Evolutionary conservation across 2,329 filamentous ascomycete genomes (phyloP).

Genomic region (Cyphellophora europaea): DNA sequence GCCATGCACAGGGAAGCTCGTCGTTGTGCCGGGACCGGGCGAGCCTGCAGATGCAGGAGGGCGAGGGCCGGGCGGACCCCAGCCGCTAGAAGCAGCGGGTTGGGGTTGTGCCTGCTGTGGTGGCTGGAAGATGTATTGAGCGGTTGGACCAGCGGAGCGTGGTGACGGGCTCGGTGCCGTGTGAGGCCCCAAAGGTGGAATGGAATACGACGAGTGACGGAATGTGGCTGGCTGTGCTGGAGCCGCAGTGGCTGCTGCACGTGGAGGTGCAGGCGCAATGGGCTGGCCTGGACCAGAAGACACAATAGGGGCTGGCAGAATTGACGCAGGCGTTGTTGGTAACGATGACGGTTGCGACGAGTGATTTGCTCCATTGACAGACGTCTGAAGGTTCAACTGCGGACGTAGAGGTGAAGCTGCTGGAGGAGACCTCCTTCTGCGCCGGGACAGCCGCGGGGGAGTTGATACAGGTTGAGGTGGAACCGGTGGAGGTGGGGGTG

Average conservation of each 20-base stretch:
- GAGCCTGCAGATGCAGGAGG: no score
- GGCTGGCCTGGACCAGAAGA: conserved; percentile 10
- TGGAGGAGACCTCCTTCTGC: background rate
- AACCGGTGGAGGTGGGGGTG: conserved; percentile 1
- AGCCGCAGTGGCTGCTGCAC: background rate
- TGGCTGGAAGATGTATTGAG: background rate
- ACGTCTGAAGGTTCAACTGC: conserved; percentile 1
- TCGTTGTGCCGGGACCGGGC: no score
- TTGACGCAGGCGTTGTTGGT: no score
- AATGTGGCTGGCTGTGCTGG: background rate
- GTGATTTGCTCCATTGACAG: background rate
- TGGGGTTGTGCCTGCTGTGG: background rate
- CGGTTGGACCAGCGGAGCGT: background rate
- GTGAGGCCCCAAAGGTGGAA: background rate
- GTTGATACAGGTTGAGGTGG: background rate
- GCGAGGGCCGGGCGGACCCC: no score
- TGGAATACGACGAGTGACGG: background rate
- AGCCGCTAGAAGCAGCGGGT: background rate
- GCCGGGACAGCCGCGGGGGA: background rate
- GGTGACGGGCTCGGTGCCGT: conserved; percentile 1
- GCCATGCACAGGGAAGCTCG: no score
- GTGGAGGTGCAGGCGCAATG: conserved; percentile 13
- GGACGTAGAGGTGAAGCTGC: background rate
- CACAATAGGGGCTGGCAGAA: conserved; percentile 4
- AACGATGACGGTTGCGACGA: no score